phyloP scores from a whole-genome alignment of 2,329 filamentous ascomycete genomes.

The Cladosporium sphaerospermum region DNA sequence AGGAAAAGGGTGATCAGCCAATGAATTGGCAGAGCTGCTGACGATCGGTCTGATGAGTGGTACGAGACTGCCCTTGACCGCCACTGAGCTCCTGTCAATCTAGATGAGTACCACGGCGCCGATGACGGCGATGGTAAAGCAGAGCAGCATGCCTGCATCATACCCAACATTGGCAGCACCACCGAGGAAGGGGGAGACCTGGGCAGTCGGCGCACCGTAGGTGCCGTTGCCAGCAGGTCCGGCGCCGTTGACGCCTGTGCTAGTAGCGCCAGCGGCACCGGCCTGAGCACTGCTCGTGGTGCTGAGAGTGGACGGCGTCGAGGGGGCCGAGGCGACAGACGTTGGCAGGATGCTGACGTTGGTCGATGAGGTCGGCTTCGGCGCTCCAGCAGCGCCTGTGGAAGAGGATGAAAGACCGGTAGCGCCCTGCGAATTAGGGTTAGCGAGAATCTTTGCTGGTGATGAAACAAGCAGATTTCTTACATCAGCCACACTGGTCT shows the following conservation, averaged over 20 bases:
- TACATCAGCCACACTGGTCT: conserved; percentile 13
- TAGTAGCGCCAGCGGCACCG: conserved; percentile 13
- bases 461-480: neutral
- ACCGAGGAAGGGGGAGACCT: conserved; percentile 14
- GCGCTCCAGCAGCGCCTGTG: neutral
- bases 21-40: neutral
- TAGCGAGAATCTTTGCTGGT: neutral
- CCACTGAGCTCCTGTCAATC: neutral
- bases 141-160: conserved; percentile 13
- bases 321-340: neutral
- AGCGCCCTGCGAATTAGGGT: conserved; percentile 11
- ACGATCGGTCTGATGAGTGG: neutral
- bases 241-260: conserved; percentile 5
- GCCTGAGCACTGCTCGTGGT: conserved; percentile 13
- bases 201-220: conserved; percentile 8
- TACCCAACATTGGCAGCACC: conserved; percentile 8
- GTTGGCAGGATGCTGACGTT: neutral
- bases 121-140: conserved; percentile 16
- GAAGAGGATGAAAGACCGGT: conserved; percentile 6
- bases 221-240: conserved; percentile 15
- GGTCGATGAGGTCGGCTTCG: neutral
- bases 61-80: too few species aligned
- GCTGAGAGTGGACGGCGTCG: neutral
- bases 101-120: conserved; percentile 17
- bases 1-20: conserved; percentile 2